phyloP scores from a whole-genome alignment of 2,329 filamentous ascomycete genomes.

The Acrocalymma vagum region DNA sequence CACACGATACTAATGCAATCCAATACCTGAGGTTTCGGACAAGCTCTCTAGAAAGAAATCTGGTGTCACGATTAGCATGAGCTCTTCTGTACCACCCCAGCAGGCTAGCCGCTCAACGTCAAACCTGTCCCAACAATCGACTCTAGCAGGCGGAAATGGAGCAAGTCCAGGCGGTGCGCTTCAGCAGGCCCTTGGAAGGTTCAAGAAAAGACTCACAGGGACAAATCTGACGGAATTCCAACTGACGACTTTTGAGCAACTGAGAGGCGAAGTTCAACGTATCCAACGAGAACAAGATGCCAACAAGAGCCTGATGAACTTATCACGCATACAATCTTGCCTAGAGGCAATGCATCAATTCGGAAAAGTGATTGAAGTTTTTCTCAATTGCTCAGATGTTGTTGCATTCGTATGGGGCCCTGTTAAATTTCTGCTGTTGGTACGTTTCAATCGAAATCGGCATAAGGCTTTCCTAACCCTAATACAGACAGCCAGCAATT shows the following conservation, averaged over 20 bases:
- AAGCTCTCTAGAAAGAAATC: neutral
- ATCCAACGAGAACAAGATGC: slow-evolving; percentile 15
- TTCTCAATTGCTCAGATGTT: slow-evolving; percentile 39
- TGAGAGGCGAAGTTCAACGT: slow-evolving; percentile 17
- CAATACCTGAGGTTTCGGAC: too few species aligned
- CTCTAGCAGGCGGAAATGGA: slow-evolving; percentile 8
- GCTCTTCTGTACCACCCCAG: slow-evolving; percentile 4
- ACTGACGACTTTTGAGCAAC: slow-evolving; percentile 20
- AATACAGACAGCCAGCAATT: slow-evolving; percentile 37
- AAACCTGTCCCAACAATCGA: slow-evolving; percentile 21
- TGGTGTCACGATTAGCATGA: neutral
- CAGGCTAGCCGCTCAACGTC: slow-evolving; percentile 18
- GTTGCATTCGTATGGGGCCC: slow-evolving; percentile 48
- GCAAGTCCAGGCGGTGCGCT: slow-evolving; percentile 15
- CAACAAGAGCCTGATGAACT: slow-evolving; percentile 7
- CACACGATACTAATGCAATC: too few species aligned
- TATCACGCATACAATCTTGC: slow-evolving; percentile 16
- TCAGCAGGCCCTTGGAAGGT: slow-evolving; percentile 18
- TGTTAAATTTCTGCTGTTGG: slow-evolving; percentile 47
- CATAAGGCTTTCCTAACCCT: slow-evolving; percentile 1
- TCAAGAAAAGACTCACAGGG: slow-evolving; percentile 19
- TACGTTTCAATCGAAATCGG: slow-evolving; percentile 8
- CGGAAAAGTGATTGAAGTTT: slow-evolving; percentile 46
- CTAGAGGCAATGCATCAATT: slow-evolving; percentile 49
- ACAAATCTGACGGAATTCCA: slow-evolving; percentile 22